Conservation (phyloP, 2,329 filamentous ascomycete species). For the Aspergillus oerlinghausenensis region DNA sequence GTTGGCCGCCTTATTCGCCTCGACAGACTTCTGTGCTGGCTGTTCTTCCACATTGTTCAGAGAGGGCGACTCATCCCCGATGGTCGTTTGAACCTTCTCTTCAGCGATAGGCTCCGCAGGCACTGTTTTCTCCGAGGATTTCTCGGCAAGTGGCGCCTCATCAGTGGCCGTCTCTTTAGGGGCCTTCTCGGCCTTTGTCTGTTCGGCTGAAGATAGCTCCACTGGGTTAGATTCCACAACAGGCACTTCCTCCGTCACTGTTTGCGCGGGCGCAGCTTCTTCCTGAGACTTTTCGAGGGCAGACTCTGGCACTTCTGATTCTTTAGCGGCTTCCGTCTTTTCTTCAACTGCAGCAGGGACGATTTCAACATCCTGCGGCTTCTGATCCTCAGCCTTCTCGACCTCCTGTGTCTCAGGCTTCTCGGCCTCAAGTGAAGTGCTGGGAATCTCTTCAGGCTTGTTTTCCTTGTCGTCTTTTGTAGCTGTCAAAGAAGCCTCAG, state of each 20-base stretch:
- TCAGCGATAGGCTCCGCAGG: not conserved
- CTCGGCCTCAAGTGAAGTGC: not conserved
- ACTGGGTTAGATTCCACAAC: not conserved
- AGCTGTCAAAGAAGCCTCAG: not conserved
- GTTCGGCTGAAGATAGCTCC: not conserved
- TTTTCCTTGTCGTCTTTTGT: not conserved
- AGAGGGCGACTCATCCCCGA: slow-evolving; percentile 1
- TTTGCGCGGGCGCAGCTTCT: not conserved
- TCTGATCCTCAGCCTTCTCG: not conserved
- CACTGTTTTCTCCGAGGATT: not conserved
- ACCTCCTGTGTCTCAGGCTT: not conserved
- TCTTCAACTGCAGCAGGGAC: not conserved
- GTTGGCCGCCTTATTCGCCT: slow-evolving; percentile 3
- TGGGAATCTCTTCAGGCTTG: slow-evolving; percentile 3
- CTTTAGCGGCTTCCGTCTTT: not conserved
- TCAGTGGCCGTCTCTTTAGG: not conserved
- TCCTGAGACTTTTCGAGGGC: not conserved
- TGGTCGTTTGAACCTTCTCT: not conserved
- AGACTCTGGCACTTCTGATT: not conserved
- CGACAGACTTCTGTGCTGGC: not conserved
- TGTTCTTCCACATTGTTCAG: slow-evolving; percentile 4
- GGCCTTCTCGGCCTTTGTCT: not conserved
- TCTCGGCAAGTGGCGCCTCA: not conserved
- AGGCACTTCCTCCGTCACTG: not conserved
- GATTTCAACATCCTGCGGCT: not conserved